A percentile compares a stretch with the other conserved stretches of the same genome.
Evolutionary conservation across 2,329 filamentous ascomycete genomes (phyloP).

Genomic region (Pyrenophora teres): DNA sequence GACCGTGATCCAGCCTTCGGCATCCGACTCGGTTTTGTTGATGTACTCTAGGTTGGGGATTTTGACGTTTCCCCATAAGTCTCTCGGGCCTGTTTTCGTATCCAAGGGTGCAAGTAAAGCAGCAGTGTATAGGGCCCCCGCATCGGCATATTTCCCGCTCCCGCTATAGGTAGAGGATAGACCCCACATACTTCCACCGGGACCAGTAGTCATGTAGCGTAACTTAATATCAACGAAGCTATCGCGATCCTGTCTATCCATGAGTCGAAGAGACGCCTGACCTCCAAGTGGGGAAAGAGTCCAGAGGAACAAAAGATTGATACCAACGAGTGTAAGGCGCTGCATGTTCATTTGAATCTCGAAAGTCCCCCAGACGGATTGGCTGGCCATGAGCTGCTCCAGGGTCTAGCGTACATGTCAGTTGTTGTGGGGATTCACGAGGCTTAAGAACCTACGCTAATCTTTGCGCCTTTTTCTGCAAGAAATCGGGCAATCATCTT

Average conservation of each 20-base stretch:
- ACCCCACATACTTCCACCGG: conserved; percentile 21
- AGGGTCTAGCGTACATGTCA: conserved; percentile 29
- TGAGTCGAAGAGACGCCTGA: conserved; percentile 43
- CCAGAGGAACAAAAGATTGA: conserved; percentile 43
- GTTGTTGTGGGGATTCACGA: neutral
- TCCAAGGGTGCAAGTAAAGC: conserved; percentile 28
- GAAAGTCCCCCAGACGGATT: conserved; percentile 45
- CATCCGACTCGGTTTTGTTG: conserved; percentile 8
- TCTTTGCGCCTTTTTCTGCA: conserved; percentile 38
- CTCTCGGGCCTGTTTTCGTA: conserved; percentile 31
- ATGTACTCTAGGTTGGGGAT: conserved; percentile 31
- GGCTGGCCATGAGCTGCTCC: conserved; percentile 44
- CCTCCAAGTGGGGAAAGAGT: conserved; percentile 45
- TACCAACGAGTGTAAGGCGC: conserved; percentile 37
- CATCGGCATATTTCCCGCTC: conserved; percentile 24
- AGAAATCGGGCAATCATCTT: conserved; percentile 44
- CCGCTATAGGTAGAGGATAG: conserved; percentile 19
- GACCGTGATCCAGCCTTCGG: conserved; percentile 30
- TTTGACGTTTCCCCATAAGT: conserved; percentile 45
- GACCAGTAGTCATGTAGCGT: conserved; percentile 38
- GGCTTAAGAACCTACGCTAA: conserved; percentile 31
- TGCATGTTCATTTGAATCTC: conserved; percentile 43
- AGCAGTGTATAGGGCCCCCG: conserved; percentile 31
- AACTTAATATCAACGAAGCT: conserved; percentile 14
- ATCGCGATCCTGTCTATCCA: conserved; percentile 17